phyloP scores from a whole-genome alignment of 2,329 filamentous ascomycete species.

The Colletotrichum musicola region DNA sequence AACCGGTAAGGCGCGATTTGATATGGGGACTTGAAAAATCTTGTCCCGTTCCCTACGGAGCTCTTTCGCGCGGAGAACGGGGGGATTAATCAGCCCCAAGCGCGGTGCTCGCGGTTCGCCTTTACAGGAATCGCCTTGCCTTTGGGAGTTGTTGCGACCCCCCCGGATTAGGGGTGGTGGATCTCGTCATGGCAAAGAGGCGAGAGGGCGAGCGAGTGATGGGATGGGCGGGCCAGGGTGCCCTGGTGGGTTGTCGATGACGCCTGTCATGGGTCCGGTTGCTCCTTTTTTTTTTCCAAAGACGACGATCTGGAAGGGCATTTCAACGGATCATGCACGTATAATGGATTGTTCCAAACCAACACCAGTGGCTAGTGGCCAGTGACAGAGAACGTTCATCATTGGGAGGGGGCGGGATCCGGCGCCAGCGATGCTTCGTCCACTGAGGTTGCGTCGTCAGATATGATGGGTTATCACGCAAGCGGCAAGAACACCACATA shows the following conservation, averaged over 20 bases:
- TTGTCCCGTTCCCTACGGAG: neutral
- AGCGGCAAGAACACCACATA: neutral
- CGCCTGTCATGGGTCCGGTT: too few species aligned
- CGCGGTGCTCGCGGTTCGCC: constrained; percentile 9
- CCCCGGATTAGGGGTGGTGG: constrained; percentile 23
- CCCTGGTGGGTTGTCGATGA: neutral
- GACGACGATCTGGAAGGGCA: neutral
- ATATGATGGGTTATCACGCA: neutral
- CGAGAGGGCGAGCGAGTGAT: neutral
- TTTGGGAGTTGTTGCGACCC: neutral
- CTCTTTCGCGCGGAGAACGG: neutral
- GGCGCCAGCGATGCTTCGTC: neutral
- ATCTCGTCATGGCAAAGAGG: constrained; percentile 8
- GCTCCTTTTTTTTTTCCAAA: neutral
- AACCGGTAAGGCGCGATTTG: neutral
- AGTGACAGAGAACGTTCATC: too few species aligned
- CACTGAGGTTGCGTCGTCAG: neutral
- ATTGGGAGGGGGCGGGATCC: too few species aligned
- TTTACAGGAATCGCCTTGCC: neutral
- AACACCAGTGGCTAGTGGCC: too few species aligned
- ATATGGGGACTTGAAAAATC: too few species aligned
- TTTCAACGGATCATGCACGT: too few species aligned
- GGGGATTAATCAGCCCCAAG: constrained; percentile 35
- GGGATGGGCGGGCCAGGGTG: too few species aligned
- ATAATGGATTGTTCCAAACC: too few species aligned